phyloP scores from a whole-genome alignment of 768 basidiomycete species.

The Boletus bicolor region DNA sequence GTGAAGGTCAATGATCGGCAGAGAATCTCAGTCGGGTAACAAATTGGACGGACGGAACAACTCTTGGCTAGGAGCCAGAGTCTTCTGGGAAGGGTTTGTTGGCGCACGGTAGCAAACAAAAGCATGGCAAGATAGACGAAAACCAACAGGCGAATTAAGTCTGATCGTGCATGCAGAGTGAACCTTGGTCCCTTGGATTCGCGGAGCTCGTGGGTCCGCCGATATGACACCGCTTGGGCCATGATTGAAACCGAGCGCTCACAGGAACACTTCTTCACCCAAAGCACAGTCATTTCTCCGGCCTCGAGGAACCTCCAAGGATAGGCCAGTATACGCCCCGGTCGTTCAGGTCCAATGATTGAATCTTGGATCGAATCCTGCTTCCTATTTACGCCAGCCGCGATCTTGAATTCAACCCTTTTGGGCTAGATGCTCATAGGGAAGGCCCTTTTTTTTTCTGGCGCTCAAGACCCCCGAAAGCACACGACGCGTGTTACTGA shows the following conservation, averaged over 20 bases:
- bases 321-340: conserved; percentile 23
- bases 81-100: conserved; percentile 27
- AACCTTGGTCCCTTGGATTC: conserved; percentile 30
- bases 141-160: conserved; percentile 29
- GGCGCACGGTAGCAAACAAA: conserved; percentile 29
- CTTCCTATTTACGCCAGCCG: conserved; percentile 42
- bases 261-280: conserved; percentile 26
- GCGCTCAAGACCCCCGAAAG: conserved; percentile 28
- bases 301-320: conserved; percentile 47
- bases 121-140: conserved; percentile 32
- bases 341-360: conserved; percentile 25
- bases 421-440: conserved; percentile 40
- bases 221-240: conserved; percentile 27
- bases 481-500: conserved; percentile 28
- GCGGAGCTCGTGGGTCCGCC: conserved; percentile 32
- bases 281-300: conserved; percentile 32
- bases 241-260: conserved; percentile 34
- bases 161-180: conserved; percentile 31
- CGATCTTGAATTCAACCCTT: conserved; percentile 44
- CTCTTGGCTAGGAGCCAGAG: conserved; percentile 17
- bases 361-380: conserved; percentile 28
- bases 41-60: conserved; percentile 24
- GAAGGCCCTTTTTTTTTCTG: conserved; percentile 26
- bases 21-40: conserved; percentile 21
- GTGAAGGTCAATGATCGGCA: conserved; percentile 29